Evolutionary conservation across 805 yeast genomes (phyloP).

Genomic region (Candida saitoana): DNA sequence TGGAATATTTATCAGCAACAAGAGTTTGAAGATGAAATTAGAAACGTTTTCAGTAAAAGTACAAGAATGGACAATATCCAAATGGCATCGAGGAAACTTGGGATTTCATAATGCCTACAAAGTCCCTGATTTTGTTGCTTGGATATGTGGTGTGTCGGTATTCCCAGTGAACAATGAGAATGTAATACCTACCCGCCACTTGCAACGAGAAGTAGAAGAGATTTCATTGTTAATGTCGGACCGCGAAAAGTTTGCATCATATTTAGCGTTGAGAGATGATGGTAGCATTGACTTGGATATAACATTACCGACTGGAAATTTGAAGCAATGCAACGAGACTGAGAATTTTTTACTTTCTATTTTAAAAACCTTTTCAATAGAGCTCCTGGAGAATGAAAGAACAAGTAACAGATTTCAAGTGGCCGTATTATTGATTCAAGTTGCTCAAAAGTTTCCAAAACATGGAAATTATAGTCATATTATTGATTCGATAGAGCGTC

Average conservation of each 20-base stretch:
- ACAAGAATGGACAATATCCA: constrained; percentile 48
- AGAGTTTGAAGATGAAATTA: constrained; percentile 22
- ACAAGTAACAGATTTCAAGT: neutral
- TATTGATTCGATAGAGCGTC: constrained; percentile 14
- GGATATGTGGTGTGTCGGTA: constrained; percentile 36
- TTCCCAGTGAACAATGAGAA: neutral
- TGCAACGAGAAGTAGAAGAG: neutral
- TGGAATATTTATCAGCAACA: constrained; percentile 14
- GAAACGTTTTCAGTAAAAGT: constrained; percentile 26
- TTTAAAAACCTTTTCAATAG: neutral
- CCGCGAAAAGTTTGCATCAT: neutral
- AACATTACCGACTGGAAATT: neutral
- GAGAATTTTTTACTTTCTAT: constrained; percentile 1
- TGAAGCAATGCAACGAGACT: neutral
- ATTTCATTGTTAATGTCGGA: neutral
- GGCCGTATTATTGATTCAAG: neutral
- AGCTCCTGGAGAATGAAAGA: neutral
- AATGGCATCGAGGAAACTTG: constrained; percentile 33
- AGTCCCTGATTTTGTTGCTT: constrained; percentile 35
- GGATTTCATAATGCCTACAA: constrained; percentile 8
- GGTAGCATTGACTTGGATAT: neutral
- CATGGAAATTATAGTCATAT: constrained; percentile 6
- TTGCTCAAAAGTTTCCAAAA: neutral
- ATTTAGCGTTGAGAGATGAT: neutral
- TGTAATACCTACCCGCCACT: neutral